Evolutionary conservation across 495 filamentous ascomycete genomes (phyloP), one percentile per base, ranked within the genome.

Genomic region (Trichoderma gamsii): DNA sequence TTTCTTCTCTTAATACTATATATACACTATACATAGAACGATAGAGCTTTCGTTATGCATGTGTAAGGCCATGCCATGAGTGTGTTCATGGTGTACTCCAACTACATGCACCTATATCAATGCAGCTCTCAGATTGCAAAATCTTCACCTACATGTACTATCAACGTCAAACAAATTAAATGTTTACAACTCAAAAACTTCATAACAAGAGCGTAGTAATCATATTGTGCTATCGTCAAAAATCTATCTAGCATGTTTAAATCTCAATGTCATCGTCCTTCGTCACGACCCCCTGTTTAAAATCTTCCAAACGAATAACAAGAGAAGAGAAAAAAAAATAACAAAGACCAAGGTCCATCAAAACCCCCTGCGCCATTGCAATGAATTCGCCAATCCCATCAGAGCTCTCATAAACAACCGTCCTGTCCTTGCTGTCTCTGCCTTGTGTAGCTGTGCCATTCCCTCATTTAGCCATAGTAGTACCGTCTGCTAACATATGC

Each of bases 361-460:
- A 32, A 61, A 1, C 21, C 56, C 56, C 56, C 56, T 21, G 56
- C 56, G 56, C 56, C 56, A 16, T 61, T 61, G 56, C 56, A 61
- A 61, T 61, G 56, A 61, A 8, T 61, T 61, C 56, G 23, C 27
- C 56, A 56, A 29, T 61, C 56, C 56, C 56, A 32, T 61, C 56
- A 61, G 16, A 61, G 56, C 56, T 61, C 12, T 21, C 56, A 13
- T 52, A 38, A 38, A 38, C n/a, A 21, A 21, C n/a, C 27, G 11
- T 61, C 56, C 56, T 32, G 7, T 3, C 23, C 27, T 21, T 18
- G 25, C n/a, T 23, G n/a, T 56, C 18, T n/a, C 56, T 61, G 56
- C 27, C 56, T 38, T 18, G 11, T 32, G 23, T 13, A 27, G 9
- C 12, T 25, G 35, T 38, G 35, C 35, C 29, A 13, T 56, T 25